These are phyloP conservation scores for Stachybotrys chlorohalonatus DNA, from an alignment of 2,329 filamentous ascomycete genomes.

Conservation along the genomic window DNA sequence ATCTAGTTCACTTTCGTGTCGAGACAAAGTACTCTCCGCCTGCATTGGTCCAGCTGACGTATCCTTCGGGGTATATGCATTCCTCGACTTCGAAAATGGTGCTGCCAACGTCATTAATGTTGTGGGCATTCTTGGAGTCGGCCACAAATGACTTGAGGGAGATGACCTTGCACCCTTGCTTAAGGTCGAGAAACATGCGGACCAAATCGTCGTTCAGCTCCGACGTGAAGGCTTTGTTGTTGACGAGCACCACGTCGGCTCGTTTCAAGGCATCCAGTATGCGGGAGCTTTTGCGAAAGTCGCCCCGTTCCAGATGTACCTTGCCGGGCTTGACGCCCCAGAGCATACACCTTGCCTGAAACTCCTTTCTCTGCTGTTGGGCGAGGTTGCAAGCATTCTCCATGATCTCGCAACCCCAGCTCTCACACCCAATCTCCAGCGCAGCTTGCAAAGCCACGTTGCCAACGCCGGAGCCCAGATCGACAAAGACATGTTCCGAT, in stretches of 20 bases:
- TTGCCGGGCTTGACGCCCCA: constrained; percentile 80
- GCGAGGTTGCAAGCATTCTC: constrained; percentile 78
- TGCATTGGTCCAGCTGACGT: constrained; percentile 87
- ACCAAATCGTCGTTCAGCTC: constrained; percentile 77
- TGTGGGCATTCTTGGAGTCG: constrained; percentile 66
- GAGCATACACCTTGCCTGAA: constrained; percentile 72
- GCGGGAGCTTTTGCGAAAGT: constrained; percentile 66
- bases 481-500: constrained; percentile 81
- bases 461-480: constrained; percentile 90
- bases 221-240: constrained; percentile 93
- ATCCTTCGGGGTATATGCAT: constrained; percentile 51
- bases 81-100: constrained; percentile 73
- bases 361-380: constrained; percentile 71
- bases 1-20: constrained; percentile 52
- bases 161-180: constrained; percentile 81
- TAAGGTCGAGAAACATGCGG: constrained; percentile 87
- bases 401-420: constrained; percentile 97
- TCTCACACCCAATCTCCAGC: constrained; percentile 85
- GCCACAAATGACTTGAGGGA: constrained; percentile 89
- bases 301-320: constrained; percentile 72
- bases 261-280: constrained; percentile 68
- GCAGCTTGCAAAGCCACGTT: constrained; percentile 94
- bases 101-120: constrained; percentile 68
- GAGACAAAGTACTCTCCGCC: constrained; percentile 85
- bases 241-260: constrained; percentile 93